Evolutionary conservation across 2,329 filamentous ascomycete genomes (phyloP).

Genomic region (Colletotrichum sp.): DNA sequence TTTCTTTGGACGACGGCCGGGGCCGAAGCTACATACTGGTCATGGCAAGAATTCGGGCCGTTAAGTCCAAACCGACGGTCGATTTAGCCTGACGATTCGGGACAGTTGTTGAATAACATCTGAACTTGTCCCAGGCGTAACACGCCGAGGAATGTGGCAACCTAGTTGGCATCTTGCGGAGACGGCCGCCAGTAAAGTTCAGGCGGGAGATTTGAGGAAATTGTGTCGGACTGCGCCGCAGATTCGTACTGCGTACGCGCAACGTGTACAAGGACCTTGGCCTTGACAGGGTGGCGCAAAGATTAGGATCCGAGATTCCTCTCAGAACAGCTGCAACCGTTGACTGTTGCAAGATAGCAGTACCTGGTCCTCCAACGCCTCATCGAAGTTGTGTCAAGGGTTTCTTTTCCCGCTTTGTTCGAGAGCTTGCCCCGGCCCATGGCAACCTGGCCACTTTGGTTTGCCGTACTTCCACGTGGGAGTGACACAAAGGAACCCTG

Average conservation of each 20-base stretch:
- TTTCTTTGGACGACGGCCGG: neutral
- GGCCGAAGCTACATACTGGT: neutral
- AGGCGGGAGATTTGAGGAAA: neutral
- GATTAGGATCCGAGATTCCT: neutral
- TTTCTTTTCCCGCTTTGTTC: neutral
- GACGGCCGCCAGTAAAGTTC: neutral
- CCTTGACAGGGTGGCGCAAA: neutral
- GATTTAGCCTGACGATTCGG: neutral
- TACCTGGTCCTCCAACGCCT: neutral
- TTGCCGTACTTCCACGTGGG: neutral
- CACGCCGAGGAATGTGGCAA: neutral
- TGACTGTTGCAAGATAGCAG: neutral
- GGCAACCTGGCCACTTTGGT: neutral
- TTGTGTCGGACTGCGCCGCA: neutral
- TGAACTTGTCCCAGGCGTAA: neutral
- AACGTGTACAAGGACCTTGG: neutral
- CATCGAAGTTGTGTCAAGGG: neutral
- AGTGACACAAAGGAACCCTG: neutral
- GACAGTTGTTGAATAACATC: neutral
- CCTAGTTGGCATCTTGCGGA: neutral
- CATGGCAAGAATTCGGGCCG: neutral
- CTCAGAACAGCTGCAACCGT: neutral
- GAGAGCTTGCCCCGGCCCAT: neutral
- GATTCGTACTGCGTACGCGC: neutral
- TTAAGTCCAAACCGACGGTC: neutral